Conservation (phyloP, 371 early-diverging fungal species). For the Mortierella sp. region DNA sequence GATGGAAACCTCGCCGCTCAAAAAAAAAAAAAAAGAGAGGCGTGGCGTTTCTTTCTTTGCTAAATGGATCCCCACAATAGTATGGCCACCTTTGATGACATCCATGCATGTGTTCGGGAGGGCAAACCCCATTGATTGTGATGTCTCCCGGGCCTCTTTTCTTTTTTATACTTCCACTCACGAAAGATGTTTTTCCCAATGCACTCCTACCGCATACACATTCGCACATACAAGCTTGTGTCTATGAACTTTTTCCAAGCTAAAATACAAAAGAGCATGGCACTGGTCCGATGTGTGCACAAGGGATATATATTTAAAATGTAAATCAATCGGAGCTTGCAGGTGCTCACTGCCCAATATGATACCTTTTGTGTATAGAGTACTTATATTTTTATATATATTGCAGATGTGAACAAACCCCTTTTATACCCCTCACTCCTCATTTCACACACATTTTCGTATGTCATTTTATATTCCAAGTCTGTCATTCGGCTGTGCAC, state of each 20-base stretch:
- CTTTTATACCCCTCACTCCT: background rate
- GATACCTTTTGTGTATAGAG: background rate
- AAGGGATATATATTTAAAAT: background rate
- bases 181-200: no score
- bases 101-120: no score
- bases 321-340: background rate
- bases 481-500: slow-evolving; percentile 33
- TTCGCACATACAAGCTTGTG: background rate
- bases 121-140: no score
- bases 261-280: background rate
- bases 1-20: slow-evolving; percentile 6
- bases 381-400: slow-evolving; percentile 1
- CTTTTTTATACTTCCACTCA: no score
- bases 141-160: background rate
- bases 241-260: background rate
- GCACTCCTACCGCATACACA: background rate
- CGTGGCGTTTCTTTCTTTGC: background rate
- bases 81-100: background rate
- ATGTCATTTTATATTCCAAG: background rate
- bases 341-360: slow-evolving; percentile 14
- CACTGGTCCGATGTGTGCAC: background rate
- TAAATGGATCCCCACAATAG: background rate
- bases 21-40: background rate
- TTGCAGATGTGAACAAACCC: background rate
- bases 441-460: background rate